phyloP scores from a whole-genome alignment of 306 rosid genomes.

The Sicyos edulis region DNA sequence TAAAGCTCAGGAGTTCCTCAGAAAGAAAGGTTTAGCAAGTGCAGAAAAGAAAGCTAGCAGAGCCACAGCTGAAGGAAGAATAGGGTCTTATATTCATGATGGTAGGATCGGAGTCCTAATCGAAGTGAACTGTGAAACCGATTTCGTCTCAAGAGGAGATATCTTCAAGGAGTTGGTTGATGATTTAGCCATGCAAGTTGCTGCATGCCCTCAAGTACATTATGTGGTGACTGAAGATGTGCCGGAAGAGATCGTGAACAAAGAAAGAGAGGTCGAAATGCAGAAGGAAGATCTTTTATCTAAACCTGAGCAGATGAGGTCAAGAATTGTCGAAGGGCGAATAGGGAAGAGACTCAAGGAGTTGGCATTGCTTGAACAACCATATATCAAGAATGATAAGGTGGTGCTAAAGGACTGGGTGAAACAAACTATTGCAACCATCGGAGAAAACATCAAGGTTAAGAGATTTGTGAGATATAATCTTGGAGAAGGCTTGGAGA shows the following conservation, averaged over 20 bases:
- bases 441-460: slow-evolving; percentile 94
- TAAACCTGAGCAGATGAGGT: slow-evolving; percentile 89
- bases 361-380: slow-evolving; percentile 88
- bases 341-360: slow-evolving; percentile 90
- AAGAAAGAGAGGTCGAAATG: slow-evolving; percentile 89
- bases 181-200: slow-evolving; percentile 97
- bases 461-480: slow-evolving; percentile 84
- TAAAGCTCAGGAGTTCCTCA: slow-evolving; percentile 80
- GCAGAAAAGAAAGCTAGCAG: slow-evolving; percentile 94
- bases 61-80: slow-evolving; percentile 93
- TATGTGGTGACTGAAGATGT: slow-evolving; percentile 74
- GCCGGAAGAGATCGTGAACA: slow-evolving; percentile 59
- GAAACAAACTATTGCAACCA: slow-evolving; percentile 89
- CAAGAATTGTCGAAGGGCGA: slow-evolving; percentile 87
- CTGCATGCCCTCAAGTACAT: slow-evolving; percentile 89
- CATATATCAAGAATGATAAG: slow-evolving; percentile 86
- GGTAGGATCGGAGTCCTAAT: slow-evolving; percentile 83
- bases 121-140: slow-evolving; percentile 94
- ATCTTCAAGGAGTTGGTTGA: slow-evolving; percentile 91
- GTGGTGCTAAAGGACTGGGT: slow-evolving; percentile 72
- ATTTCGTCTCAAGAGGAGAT: slow-evolving; percentile 91
- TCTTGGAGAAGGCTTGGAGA: slow-evolving; percentile 97
- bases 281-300: slow-evolving; percentile 93
- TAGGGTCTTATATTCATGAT: slow-evolving; percentile 90
- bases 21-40: slow-evolving; percentile 90